Evolutionary conservation across 1,284 basidiomycete genomes (phyloP).

Genomic region (Moniliella sp.): DNA sequence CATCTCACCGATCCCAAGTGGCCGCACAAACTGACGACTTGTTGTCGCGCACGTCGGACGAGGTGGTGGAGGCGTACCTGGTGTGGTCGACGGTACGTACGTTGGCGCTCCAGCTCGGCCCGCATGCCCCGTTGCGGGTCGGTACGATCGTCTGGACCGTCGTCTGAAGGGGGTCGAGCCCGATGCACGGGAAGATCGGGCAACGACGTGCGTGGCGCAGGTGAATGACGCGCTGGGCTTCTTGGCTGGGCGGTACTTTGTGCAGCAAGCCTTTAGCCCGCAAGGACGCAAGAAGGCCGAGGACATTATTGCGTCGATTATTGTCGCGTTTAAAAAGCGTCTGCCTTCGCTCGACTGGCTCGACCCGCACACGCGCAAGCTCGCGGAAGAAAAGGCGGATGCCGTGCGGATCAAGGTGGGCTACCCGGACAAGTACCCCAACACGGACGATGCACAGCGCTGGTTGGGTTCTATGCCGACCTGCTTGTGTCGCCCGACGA

Average conservation of each 20-base stretch:
- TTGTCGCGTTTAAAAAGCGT: slow-evolving; percentile 60
- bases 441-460: slow-evolving; percentile 47
- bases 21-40: slow-evolving; percentile 49
- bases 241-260: slow-evolving; percentile 46
- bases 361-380: slow-evolving; percentile 59
- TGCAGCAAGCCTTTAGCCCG: slow-evolving; percentile 62
- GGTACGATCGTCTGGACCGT: slow-evolving; percentile 45
- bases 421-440: slow-evolving; percentile 55
- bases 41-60: slow-evolving; percentile 47
- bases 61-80: slow-evolving; percentile 68
- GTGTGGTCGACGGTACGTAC: slow-evolving; percentile 31
- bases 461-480: slow-evolving; percentile 46
- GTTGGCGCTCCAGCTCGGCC: slow-evolving; percentile 16
- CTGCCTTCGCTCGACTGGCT: slow-evolving; percentile 67
- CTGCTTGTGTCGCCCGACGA: slow-evolving; percentile 48
- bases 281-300: slow-evolving; percentile 60
- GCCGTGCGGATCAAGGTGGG: slow-evolving; percentile 64
- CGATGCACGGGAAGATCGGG: slow-evolving; percentile 60
- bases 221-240: slow-evolving; percentile 38
- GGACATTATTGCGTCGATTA: slow-evolving; percentile 65
- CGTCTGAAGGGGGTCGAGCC: slow-evolving; percentile 59
- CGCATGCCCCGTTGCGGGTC: slow-evolving; percentile 31
- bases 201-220: slow-evolving; percentile 41
- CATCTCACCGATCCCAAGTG: slow-evolving; percentile 64
- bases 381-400: slow-evolving; percentile 67